Conservation (phyloP, 805 yeast species). For the Pichia manshurica region DNA sequence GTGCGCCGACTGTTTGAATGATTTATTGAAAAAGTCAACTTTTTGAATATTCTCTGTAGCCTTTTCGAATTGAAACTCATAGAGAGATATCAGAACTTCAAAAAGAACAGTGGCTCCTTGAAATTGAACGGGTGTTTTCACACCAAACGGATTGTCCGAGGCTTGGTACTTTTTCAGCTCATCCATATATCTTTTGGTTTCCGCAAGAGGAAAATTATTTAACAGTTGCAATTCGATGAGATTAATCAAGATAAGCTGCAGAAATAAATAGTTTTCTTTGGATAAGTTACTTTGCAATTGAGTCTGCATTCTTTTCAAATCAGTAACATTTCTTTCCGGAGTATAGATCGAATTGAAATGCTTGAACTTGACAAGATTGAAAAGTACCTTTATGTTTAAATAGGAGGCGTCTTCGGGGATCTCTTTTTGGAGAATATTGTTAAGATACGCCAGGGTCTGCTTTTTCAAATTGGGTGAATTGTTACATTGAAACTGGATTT, state of each 20-base stretch:
- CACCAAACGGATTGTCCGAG: too few relatives aligned
- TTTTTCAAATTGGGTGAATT: background rate
- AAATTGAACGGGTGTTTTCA: constrained; percentile 24
- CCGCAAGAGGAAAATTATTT: constrained; percentile 26
- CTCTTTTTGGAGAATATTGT: too few relatives aligned
- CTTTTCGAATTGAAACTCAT: constrained; percentile 24
- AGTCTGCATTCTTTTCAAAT: background rate
- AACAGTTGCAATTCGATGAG: constrained; percentile 30
- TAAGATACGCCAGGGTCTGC: too few relatives aligned
- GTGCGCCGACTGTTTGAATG: constrained; percentile 4
- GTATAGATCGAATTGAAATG: too few relatives aligned
- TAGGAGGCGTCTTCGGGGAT: too few relatives aligned
- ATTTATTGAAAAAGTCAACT: constrained; percentile 23
- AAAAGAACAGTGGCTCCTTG: constrained; percentile 29
- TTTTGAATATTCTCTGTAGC: constrained; percentile 24
- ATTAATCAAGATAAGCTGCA: constrained; percentile 25
- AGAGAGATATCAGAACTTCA: constrained; percentile 26
- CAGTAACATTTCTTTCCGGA: too few relatives aligned
- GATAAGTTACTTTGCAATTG: constrained; percentile 10
- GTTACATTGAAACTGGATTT: constrained; percentile 28
- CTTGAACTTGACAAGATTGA: too few relatives aligned
- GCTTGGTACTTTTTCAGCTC: too few relatives aligned
- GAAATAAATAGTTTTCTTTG: constrained; percentile 15
- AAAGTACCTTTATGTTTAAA: too few relatives aligned
- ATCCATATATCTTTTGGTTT: constrained; percentile 13